phyloP scores from a whole-genome alignment of 2,329 filamentous ascomycete species.

The Plectosphaerella plurivora region DNA sequence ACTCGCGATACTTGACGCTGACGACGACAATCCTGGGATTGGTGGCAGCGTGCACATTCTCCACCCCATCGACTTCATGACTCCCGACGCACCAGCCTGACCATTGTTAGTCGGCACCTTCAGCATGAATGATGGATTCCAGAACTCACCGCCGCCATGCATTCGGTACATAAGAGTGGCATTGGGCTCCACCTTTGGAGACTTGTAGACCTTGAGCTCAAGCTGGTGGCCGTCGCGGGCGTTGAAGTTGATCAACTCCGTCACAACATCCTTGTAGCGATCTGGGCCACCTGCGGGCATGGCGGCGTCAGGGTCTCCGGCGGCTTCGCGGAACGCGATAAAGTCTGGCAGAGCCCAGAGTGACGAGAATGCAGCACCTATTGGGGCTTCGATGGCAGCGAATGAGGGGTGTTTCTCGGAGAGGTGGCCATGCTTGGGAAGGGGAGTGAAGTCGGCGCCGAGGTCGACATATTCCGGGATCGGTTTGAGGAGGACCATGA shows the following conservation, averaged over 20 bases:
- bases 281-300: background rate
- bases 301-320: background rate
- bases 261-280: conserved; percentile 19
- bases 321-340: background rate
- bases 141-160: conserved; percentile 16
- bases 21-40: conserved; percentile 14
- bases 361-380: background rate
- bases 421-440: background rate
- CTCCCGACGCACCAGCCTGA: conserved; percentile 15
- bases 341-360: background rate
- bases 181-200: background rate
- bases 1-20: conserved; percentile 30
- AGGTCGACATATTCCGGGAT: too few relatives aligned
- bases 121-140: too few relatives aligned
- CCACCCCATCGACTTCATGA: conserved; percentile 16
- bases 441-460: background rate
- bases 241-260: conserved; percentile 19
- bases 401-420: background rate
- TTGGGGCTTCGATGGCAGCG: background rate
- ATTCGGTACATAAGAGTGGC: conserved; percentile 17
- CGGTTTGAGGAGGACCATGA: too few relatives aligned
- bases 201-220: conserved; percentile 29
- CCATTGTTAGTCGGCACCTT: background rate
- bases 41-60: conserved; percentile 15
- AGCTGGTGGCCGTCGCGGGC: conserved; percentile 26